Evolutionary conservation across 306 rosid genomes (phyloP).

Genomic region (Myrica gale): DNA sequence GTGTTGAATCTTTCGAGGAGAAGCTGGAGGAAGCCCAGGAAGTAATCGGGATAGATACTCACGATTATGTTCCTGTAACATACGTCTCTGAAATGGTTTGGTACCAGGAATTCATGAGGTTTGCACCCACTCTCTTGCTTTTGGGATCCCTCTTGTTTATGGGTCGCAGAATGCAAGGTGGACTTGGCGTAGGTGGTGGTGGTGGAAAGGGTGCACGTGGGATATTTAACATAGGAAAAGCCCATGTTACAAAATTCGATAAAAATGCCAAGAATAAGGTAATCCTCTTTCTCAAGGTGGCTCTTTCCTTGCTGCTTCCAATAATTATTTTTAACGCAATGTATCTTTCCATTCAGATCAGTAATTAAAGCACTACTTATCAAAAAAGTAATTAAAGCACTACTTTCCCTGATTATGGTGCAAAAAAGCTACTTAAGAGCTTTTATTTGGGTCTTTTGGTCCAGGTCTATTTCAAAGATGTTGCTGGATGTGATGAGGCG

Average conservation of each 20-base stretch:
- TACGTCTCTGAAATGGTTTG: conserved; percentile 75
- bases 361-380: background rate
- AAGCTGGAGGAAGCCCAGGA: conserved; percentile 98
- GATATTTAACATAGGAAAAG: conserved; percentile 92
- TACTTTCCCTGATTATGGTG: background rate
- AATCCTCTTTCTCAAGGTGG: background rate
- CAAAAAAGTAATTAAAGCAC: background rate
- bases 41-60: conserved; percentile 73
- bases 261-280: conserved; percentile 92
- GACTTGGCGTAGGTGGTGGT: conserved; percentile 71
- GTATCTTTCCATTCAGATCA: background rate
- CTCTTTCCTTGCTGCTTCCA: background rate
- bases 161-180: conserved; percentile 87
- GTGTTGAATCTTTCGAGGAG: conserved; percentile 94
- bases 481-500: conserved; percentile 98
- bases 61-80: conserved; percentile 82
- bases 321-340: conserved; percentile 9
- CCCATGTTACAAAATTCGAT: conserved; percentile 80
- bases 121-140: conserved; percentile 72
- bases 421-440: conserved; percentile 10
- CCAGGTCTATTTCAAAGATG: conserved; percentile 84
- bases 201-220: conserved; percentile 75
- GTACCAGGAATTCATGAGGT: conserved; percentile 67
- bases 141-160: conserved; percentile 61
- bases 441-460: conserved; percentile 17